Evolutionary conservation across 306 rosid genomes (phyloP).

Genomic region (Cucumis hystrix): DNA sequence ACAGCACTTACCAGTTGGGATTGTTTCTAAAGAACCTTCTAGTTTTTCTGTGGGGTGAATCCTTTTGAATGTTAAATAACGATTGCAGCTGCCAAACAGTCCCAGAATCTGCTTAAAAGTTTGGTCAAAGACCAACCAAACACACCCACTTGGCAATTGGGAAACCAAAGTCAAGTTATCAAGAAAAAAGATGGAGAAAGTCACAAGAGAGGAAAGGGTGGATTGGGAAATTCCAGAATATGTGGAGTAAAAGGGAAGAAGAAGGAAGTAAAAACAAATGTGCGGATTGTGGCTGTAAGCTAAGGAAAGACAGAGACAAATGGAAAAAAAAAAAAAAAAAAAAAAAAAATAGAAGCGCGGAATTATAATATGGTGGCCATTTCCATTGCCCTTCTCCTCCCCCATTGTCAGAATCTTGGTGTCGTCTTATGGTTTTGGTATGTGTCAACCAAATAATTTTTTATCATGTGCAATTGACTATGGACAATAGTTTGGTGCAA

Average conservation of each 20-base stretch:
- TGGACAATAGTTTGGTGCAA: not conserved
- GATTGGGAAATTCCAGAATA: not conserved
- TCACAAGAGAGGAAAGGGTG: not conserved
- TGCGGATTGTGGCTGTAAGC: not conserved
- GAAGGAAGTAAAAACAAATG: not conserved
- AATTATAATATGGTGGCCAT: not conserved
- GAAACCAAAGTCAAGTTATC: not conserved
- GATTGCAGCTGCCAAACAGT: slow-evolving; percentile 13
- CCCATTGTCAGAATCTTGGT: not conserved
- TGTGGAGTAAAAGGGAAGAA: not conserved
- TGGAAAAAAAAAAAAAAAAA: not conserved
- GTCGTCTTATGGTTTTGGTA: not conserved
- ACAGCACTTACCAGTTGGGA: slow-evolving; percentile 3
- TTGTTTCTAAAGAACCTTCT: not conserved
- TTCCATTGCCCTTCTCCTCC: not conserved
- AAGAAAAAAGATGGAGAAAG: not conserved
- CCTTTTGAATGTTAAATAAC: not conserved
- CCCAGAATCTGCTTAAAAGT: not conserved
- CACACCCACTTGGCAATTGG: slow-evolving; percentile 12
- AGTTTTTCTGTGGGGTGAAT: not conserved
- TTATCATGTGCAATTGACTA: not conserved
- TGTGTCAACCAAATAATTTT: not conserved
- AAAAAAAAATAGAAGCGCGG: not conserved
- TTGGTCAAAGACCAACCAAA: slow-evolving; percentile 10
- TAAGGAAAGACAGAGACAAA: not conserved